Evolutionary conservation across 176 grass and related monocot species (phyloP), one percentile per base, ranked within the genome.

Genomic region (Tuctoria greenei): DNA sequence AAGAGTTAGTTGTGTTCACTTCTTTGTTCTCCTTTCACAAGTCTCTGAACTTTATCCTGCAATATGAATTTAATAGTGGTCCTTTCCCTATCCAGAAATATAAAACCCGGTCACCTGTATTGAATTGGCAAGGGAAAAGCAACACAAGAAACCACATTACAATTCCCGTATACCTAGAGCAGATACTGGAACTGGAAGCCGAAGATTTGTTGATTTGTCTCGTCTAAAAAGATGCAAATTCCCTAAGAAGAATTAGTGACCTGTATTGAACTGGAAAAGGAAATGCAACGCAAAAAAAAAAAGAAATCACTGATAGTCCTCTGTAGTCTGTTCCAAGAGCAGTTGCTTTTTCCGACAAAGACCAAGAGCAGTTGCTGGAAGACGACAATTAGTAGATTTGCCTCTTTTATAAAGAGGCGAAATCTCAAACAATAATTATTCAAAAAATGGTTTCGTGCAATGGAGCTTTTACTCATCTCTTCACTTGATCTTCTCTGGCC

Each of bases 381-480:
- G n/a, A n/a, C n/a, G 79, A 68, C 73, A 66, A 34, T 6, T 47
- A 0, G 4, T 13, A 25, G 23, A 61, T 71, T 82, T 81, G 56
- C 78, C 39, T 47, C 12, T 17, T 39, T 56, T 31, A 41, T 60
- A 71, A 87, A 49, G 59, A 15, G 47, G 72, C 4, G 47, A 87
- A 67, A 72, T 59, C 17, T 25, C 18, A 51, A 73, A 77, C 17
- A 59, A 54, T 6, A 28, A 83, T 67, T 73, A 54, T 73, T 83
- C 74, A 73, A 82, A 40, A 24, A 51, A 35, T 51, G 79, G 83
- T 73, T 73, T 42, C 11, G 60, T 82, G 64, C 64, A 67, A 71
- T 59, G 8, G 21, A 67, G 17, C 10, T 36, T 72, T 27, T 78
- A 21, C n/a, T n/a, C n/a, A n/a, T 73, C 67, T 56, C 46, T 54